Percentiles rank a stretch among this genome's conserved stretches.
Conservation (phyloP, 2,329 filamentous ascomycete genomes). For the Neurospora crassa region DNA sequence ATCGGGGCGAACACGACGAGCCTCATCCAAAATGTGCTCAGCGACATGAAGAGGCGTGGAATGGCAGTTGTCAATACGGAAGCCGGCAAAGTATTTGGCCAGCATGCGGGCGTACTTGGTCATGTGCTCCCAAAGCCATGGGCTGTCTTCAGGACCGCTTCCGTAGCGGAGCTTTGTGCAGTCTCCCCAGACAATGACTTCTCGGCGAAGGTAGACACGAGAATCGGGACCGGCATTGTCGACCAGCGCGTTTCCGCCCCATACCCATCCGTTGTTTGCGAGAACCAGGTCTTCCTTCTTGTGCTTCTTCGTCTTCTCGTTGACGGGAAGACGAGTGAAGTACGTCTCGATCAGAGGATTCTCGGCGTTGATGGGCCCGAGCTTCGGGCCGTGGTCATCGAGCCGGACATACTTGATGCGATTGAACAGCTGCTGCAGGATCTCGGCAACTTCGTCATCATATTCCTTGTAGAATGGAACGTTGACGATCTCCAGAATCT, state of each 20-base stretch:
- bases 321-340: slow-evolving; percentile 80
- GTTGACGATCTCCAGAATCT: slow-evolving; percentile 75
- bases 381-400: slow-evolving; percentile 83
- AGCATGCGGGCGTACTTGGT: slow-evolving; percentile 82
- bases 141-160: slow-evolving; percentile 68
- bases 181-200: slow-evolving; percentile 97
- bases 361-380: slow-evolving; percentile 65
- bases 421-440: slow-evolving; percentile 86
- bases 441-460: slow-evolving; percentile 70
- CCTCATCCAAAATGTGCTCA: slow-evolving; percentile 89
- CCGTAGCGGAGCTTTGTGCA: slow-evolving; percentile 97
- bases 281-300: slow-evolving; percentile 68
- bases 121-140: slow-evolving; percentile 95
- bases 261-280: slow-evolving; percentile 97
- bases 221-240: slow-evolving; percentile 90
- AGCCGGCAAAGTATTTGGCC: slow-evolving; percentile 89
- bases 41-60: slow-evolving; percentile 92
- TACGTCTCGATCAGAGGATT: slow-evolving; percentile 88
- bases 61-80: slow-evolving; percentile 97
- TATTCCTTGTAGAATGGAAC: slow-evolving; percentile 87
- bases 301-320: slow-evolving; percentile 68
- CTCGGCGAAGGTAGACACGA: slow-evolving; percentile 84
- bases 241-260: slow-evolving; percentile 88
- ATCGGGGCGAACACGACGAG: slow-evolving; percentile 77
- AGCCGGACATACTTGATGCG: slow-evolving; percentile 89